These are phyloP conservation scores for Cadophora sp. DNA, from an alignment of 2,329 filamentous ascomycete species.

Conservation along the genomic window DNA sequence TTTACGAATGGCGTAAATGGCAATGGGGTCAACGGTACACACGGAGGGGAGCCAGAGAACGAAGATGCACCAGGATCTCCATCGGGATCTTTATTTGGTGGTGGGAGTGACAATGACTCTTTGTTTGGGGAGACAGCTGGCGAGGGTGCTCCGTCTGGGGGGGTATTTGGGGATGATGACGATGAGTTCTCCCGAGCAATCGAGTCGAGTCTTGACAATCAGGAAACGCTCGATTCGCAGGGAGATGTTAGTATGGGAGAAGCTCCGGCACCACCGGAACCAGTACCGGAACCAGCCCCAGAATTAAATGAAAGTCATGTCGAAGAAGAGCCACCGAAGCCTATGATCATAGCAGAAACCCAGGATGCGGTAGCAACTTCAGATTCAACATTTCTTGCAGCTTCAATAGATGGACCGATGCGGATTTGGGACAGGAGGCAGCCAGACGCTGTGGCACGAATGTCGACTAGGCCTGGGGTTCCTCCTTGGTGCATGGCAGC, in stretches of 20 bases:
- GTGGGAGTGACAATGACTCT: constrained; percentile 76
- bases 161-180: constrained; percentile 81
- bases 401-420: constrained; percentile 85
- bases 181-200: constrained; percentile 82
- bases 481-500: constrained; percentile 98
- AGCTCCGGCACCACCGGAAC: constrained; percentile 29
- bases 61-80: constrained; percentile 69
- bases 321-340: constrained; percentile 24
- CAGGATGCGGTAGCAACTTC: constrained; percentile 66
- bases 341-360: constrained; percentile 46
- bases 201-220: constrained; percentile 51
- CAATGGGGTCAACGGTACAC: constrained; percentile 50
- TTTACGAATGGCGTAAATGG: constrained; percentile 66
- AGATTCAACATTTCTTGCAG: constrained; percentile 84
- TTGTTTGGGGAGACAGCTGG: constrained; percentile 83
- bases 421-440: constrained; percentile 93
- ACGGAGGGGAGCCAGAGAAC: constrained; percentile 51
- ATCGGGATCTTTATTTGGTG: constrained; percentile 77
- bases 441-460: constrained; percentile 77
- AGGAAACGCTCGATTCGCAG: constrained; percentile 37
- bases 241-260: constrained; percentile 41
- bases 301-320: constrained; percentile 30
- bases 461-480: constrained; percentile 74
- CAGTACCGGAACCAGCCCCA: constrained; percentile 37
- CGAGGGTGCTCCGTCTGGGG: constrained; percentile 58